phyloP scores from a whole-genome alignment of 169 alveolate genomes.

The Plasmodium ovale region DNA sequence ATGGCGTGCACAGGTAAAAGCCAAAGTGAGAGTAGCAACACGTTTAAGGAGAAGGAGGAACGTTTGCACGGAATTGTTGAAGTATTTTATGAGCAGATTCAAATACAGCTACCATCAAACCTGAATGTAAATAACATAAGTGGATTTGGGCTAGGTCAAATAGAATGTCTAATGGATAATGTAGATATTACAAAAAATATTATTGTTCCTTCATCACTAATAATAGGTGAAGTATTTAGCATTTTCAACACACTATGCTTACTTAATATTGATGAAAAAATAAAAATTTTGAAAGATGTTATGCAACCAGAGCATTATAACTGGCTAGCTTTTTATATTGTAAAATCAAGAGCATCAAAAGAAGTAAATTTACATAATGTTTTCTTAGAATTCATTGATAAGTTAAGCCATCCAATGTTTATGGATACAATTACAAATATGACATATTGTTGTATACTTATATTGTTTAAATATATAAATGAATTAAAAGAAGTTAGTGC shows the following conservation, averaged over 20 bases:
- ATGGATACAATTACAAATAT: conserved; percentile 84
- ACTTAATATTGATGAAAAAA: conserved; percentile 83
- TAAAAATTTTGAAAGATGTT: conserved; percentile 82
- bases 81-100: conserved; percentile 53
- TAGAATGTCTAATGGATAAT: conserved; percentile 82
- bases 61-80: conserved; percentile 14
- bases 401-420: conserved; percentile 85
- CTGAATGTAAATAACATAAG: conserved; percentile 34
- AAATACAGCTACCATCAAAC: conserved; percentile 40
- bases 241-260: conserved; percentile 84
- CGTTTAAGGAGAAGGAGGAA: conserved; percentile 26
- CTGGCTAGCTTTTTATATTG: conserved; percentile 92
- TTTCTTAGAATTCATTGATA: conserved; percentile 88
- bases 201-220: conserved; percentile 77
- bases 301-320: conserved; percentile 86
- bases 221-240: conserved; percentile 83
- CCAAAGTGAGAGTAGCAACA: background rate
- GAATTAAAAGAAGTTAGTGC: conserved; percentile 89
- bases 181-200: conserved; percentile 75
- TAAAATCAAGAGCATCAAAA: conserved; percentile 92
- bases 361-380: conserved; percentile 92
- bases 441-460: conserved; percentile 90
- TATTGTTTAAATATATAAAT: conserved; percentile 85
- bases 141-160: conserved; percentile 83
- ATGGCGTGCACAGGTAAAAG: background rate